Evolutionary conservation across 2,329 filamentous ascomycete genomes (phyloP), one percentile per base, ranked within the genome.

Genomic region (Apiospora kogelbergensis): DNA sequence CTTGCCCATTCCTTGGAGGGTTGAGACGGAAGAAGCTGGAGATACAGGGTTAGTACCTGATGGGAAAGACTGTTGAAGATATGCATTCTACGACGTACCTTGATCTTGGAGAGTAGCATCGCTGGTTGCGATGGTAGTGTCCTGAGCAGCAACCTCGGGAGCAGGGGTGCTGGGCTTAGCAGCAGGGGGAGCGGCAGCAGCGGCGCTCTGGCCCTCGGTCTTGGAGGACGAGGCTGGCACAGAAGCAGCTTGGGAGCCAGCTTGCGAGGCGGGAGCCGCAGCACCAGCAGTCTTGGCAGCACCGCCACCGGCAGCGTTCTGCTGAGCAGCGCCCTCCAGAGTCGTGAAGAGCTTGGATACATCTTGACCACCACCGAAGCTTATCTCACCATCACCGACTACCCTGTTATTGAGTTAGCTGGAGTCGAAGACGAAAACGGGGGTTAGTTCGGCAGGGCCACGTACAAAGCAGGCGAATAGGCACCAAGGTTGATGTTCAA

Each of bases 1-100:
- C 78, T 85, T 85, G 73, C 83, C 83, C 78, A 85, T 81, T 40
- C 83, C 83, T 72, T 84, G 82, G 42, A 85, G 80, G 20, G 78
- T 75, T 63, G 82, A 78, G 67, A 84, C 83, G 71, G 83, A 80
- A 44, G 81, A 74, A 13, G 81, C 80, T 81, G 22, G 7, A 37
- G n/a, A 30, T n/a, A 13, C 33, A n/a, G 80, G 33, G 6, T 69
- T 68, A 69, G 65, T 65, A 63, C 37, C 60, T 53, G 20, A 67
- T 24, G 30, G 17, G 30, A 67, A 42, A 20, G 24, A 44, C 24
- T 45, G 3, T 15, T 9, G 42, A 15, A 2, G 40, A 15, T 42
- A 37, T 6, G 9, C 2, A 20, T 1, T 33, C 13, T 15, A 65
- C 6, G 41, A 74, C 77, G 73, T 67, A 81, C 79, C 77, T 80